Conservation (phyloP, 2,329 filamentous ascomycete species). For the Tricladium varicosporioides region DNA sequence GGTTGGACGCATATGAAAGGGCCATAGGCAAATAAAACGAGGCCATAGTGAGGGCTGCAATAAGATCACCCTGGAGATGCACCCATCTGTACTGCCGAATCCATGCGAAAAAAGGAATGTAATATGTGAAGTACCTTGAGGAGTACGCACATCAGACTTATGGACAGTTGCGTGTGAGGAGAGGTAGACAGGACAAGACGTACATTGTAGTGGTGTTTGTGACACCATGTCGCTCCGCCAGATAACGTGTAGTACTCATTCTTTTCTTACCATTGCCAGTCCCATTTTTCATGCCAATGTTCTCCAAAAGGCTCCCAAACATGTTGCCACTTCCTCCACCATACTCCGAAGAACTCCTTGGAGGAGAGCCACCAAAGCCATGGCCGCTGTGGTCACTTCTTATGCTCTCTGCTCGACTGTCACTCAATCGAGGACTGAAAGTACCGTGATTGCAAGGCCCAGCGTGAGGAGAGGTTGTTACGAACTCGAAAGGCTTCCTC, state of each 20-base stretch:
- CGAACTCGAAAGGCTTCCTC: slow-evolving; percentile 36
- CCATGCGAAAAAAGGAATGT: slow-evolving; percentile 90
- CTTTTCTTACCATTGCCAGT: slow-evolving; percentile 47
- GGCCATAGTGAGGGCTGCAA: slow-evolving; percentile 92
- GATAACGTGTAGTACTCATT: slow-evolving; percentile 68
- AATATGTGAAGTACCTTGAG: slow-evolving; percentile 82
- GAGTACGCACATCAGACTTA: neutral
- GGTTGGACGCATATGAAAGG: slow-evolving; percentile 85
- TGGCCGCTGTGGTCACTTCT: slow-evolving; percentile 23
- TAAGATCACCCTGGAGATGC: slow-evolving; percentile 80
- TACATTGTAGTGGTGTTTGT: slow-evolving; percentile 73
- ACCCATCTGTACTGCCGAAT: slow-evolving; percentile 79
- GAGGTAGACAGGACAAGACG: slow-evolving; percentile 30
- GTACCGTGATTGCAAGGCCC: slow-evolving; percentile 68
- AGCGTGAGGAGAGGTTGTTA: slow-evolving; percentile 27
- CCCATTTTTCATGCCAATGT: slow-evolving; percentile 24
- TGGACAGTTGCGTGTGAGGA: too few relatives aligned
- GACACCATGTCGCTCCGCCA: slow-evolving; percentile 72
- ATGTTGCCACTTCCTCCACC: slow-evolving; percentile 20
- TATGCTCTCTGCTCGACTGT: slow-evolving; percentile 31
- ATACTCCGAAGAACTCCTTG: slow-evolving; percentile 10
- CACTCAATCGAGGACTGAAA: slow-evolving; percentile 64
- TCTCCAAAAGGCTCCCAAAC: slow-evolving; percentile 25
- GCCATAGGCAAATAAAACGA: slow-evolving; percentile 98
- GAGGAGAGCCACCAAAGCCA: slow-evolving; percentile 24